Evolutionary conservation across 257 asterid species (phyloP), one percentile per base, ranked within the genome.

Genomic region (Phtheirospermum japonicum): DNA sequence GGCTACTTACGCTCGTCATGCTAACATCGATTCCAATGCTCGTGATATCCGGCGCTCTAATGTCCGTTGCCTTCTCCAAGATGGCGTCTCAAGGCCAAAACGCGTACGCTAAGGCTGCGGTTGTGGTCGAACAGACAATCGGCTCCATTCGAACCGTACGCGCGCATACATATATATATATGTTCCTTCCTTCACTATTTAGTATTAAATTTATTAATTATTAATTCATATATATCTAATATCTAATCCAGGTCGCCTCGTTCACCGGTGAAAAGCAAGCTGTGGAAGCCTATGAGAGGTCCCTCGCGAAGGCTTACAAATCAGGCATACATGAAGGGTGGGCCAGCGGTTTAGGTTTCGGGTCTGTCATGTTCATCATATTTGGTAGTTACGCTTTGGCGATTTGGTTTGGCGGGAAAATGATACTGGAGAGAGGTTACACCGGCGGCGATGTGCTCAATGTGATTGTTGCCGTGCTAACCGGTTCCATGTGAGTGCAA

Each of bases 1-100:
- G 91, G 91, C 88, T 84, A 68, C 85, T 84, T n/a, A 71, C 91
- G 8, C 86, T 84, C 2, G 88, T 84, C 70, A 68, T 84, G 88
- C 71, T 81, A 16, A 34, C 88, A 2, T 79, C 84, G 48, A 79
- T 84, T 69, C 91, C 91, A 60, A 37, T 61, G 64, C 72, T 84
- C 0, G 84, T 77, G 6, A 50, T 81, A 26, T 70, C 85, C 18
- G 91, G 88, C 31, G 91, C 66, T 28, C 3, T 71, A 69, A 72
- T 81, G 84, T 42, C 88, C 14, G 5, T 37, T 5, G 71, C 59
- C 56, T 31, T 84, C 8, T 71, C 91, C 54, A 80, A 68, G 73
- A 63, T 79, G 80, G 80, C 87, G 0, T 75, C 88, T 11, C 73
- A 63, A 7, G 79, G 85, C 62, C 89, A 83, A 28, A 74, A 46